Percentiles rank a stretch among this genome's conserved stretches.
Conservation (phyloP, 75 land plant genomes). For the Ceratopteris richardii region DNA sequence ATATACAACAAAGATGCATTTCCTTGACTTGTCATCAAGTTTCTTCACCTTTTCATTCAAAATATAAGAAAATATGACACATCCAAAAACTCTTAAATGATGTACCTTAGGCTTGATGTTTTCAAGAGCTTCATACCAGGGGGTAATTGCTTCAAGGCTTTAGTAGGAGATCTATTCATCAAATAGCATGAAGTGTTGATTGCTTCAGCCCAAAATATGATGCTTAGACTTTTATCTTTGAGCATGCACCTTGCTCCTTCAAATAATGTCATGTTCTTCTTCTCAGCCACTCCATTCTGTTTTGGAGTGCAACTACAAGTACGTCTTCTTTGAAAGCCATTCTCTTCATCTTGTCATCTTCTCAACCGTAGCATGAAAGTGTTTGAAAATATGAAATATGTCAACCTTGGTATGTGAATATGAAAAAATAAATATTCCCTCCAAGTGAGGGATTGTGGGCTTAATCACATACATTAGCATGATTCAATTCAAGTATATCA, state of each 20-base stretch:
- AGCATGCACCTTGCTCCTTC: neutral
- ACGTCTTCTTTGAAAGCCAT: too few relatives aligned
- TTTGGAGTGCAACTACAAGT: neutral
- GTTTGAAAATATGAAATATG: neutral
- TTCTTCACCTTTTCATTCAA: neutral
- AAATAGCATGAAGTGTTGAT: neutral
- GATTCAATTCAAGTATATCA: too few relatives aligned
- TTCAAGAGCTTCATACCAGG: neutral
- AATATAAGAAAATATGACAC: neutral
- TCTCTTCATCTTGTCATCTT: neutral
- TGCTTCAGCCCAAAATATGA: neutral
- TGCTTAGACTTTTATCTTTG: neutral
- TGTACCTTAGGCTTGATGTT: neutral
- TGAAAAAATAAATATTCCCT: constrained; percentile 1
- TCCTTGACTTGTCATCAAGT: neutral
- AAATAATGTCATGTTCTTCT: neutral
- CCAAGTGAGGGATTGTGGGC: neutral
- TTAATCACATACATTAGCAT: too few relatives aligned
- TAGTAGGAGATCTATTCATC: neutral
- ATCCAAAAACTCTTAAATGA: neutral
- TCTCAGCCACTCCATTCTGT: neutral
- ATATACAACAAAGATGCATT: neutral
- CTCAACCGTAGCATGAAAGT: neutral
- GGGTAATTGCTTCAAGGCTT: too few relatives aligned
- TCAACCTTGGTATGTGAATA: neutral